phyloP scores from a whole-genome alignment of 164 flowering plant genomes.

The Dillenia suffruticosa region DNA sequence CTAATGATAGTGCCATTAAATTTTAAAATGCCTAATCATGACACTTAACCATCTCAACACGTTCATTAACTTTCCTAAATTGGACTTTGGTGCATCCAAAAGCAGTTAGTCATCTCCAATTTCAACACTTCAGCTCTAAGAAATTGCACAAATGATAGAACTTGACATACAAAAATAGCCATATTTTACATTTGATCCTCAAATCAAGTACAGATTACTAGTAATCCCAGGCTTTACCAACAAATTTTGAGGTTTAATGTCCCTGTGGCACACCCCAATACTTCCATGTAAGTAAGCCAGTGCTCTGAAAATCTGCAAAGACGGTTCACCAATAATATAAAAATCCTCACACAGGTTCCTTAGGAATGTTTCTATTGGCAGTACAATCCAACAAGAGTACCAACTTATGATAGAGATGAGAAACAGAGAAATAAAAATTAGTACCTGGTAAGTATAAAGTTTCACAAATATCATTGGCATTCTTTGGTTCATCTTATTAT shows the following conservation, averaged over 20 bases:
- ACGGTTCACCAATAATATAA: not conserved
- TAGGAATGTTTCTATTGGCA: too few species aligned
- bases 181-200: too few species aligned
- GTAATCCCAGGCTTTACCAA: conserved; percentile 28
- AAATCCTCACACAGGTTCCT: too few species aligned
- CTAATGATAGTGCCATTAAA: too few species aligned
- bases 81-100: too few species aligned
- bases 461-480: conserved; percentile 59
- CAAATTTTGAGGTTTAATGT: conserved; percentile 67
- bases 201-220: too few species aligned
- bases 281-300: conserved; percentile 56
- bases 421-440: not conserved
- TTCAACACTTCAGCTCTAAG: not conserved
- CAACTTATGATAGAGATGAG: not conserved
- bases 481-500: conserved; percentile 54
- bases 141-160: too few species aligned
- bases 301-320: conserved; percentile 52
- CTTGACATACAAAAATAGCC: not conserved
- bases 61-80: too few species aligned
- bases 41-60: too few species aligned
- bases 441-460: conserved; percentile 55
- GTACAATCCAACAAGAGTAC: too few species aligned
- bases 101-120: not conserved
- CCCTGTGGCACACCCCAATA: conserved; percentile 66
- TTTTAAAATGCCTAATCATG: too few species aligned